Percentiles rank a stretch among this genome's conserved stretches.
Conservation (phyloP, 768 basidiomycete genomes). For the Lactifluus piperatus region DNA sequence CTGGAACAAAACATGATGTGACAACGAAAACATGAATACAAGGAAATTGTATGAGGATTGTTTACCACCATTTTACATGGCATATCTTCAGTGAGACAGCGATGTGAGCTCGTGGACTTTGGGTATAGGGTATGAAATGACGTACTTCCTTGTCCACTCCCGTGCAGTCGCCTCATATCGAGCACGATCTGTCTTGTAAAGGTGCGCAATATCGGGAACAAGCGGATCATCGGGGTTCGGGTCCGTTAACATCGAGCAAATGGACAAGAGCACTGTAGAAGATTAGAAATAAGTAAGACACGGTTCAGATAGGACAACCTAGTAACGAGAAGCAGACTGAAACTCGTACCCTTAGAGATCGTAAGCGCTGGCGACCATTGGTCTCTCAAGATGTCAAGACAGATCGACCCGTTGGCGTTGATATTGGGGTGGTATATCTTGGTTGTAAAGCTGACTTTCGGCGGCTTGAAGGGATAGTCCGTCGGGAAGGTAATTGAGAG, state of each 20-base stretch:
- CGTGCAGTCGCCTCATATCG: conserved; percentile 96
- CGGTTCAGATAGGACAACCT: not conserved
- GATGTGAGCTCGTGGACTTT: not conserved
- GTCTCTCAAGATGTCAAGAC: conserved; percentile 95
- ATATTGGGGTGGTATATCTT: conserved; percentile 99
- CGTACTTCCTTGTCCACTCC: conserved; percentile 99
- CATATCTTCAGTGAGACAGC: conserved; percentile 16
- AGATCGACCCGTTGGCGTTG: conserved; percentile 99
- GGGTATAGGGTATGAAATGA: not conserved
- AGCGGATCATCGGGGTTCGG: conserved; percentile 99
- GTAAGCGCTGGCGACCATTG: conserved; percentile 99
- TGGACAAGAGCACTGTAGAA: conserved; percentile 78
- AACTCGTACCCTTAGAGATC: conserved; percentile 84
- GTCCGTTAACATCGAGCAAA: conserved; percentile 99
- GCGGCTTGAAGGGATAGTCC: conserved; percentile 99
- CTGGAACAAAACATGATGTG: conserved; percentile 13
- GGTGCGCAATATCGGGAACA: conserved; percentile 95
- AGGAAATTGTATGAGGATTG: conserved; percentile 1
- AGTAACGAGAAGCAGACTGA: not conserved
- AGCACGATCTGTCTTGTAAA: conserved; percentile 98
- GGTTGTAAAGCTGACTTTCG: conserved; percentile 97
- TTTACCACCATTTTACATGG: conserved; percentile 17
- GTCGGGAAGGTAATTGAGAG: conserved; percentile 88
- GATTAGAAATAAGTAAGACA: not conserved
- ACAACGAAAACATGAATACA: conserved; percentile 20